These are phyloP conservation scores for Pythium apleroticum DNA, from an alignment of 352 stramenopile species.

Conservation along the genomic window DNA sequence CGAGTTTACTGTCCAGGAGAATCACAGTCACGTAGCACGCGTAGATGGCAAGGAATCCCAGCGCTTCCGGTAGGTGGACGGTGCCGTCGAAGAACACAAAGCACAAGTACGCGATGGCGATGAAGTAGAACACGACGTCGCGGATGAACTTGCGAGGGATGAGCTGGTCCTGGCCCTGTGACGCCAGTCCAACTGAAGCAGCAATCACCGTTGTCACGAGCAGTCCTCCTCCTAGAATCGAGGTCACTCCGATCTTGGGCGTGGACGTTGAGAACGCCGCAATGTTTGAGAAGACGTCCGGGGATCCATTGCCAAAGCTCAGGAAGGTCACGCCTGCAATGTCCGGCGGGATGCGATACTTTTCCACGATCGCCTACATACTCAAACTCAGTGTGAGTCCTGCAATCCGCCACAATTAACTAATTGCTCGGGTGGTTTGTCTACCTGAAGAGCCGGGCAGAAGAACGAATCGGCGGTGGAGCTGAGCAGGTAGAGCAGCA, in stretches of 20 bases:
- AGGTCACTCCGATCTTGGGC: conserved; percentile 66
- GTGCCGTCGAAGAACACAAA: conserved; percentile 71
- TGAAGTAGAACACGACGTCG: conserved; percentile 74
- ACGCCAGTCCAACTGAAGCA: conserved; percentile 69
- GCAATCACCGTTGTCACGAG: conserved; percentile 78
- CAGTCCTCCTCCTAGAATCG: conserved; percentile 69
- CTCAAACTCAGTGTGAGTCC: not conserved
- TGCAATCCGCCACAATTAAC: too few relatives aligned
- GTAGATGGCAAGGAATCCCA: conserved; percentile 80
- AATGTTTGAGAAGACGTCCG: conserved; percentile 83
- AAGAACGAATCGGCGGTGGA: conserved; percentile 86
- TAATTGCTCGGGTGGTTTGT: too few relatives aligned
- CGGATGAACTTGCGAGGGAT: conserved; percentile 75
- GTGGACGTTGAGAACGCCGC: conserved; percentile 60
- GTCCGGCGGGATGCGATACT: conserved; percentile 72
- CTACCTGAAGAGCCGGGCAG: conserved; percentile 64
- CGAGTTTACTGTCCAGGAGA: conserved; percentile 53
- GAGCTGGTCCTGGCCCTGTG: conserved; percentile 67
- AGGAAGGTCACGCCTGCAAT: conserved; percentile 79
- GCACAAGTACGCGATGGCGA: conserved; percentile 65
- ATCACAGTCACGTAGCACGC: conserved; percentile 55
- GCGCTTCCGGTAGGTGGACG: conserved; percentile 50
- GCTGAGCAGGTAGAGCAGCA: conserved; percentile 77
- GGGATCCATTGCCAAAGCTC: conserved; percentile 79
- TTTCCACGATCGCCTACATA: conserved; percentile 59